Conservation (phyloP, 352 stramenopile genomes). For the Globisporangium apiculatum region DNA sequence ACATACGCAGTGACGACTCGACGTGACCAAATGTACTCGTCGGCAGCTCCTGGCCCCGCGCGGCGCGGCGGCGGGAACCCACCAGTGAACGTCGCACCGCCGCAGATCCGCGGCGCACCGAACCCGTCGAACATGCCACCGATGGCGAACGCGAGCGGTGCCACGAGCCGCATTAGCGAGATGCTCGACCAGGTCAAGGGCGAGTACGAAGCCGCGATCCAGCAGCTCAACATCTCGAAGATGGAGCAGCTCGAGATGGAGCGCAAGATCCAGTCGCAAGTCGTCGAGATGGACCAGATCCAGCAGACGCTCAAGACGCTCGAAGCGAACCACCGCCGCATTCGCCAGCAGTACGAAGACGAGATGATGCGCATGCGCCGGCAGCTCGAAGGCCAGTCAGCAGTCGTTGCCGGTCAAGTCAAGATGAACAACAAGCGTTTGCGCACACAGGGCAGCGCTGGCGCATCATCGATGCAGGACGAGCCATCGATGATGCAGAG, state of each 20-base stretch:
- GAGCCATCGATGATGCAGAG: conserved; percentile 45
- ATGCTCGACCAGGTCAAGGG: conserved; percentile 83
- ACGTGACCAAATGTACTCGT: conserved; percentile 51
- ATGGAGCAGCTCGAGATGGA: conserved; percentile 86
- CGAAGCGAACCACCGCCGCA: conserved; percentile 73
- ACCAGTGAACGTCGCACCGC: conserved; percentile 46
- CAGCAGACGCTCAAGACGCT: conserved; percentile 82
- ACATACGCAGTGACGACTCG: background rate
- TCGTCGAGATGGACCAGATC: conserved; percentile 86
- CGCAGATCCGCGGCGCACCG: conserved; percentile 52
- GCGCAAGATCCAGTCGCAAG: conserved; percentile 82
- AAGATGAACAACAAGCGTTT: conserved; percentile 57
- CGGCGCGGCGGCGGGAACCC: conserved; percentile 50
- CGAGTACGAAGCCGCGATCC: conserved; percentile 76
- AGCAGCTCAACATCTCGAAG: conserved; percentile 85
- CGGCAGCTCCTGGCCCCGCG: conserved; percentile 46
- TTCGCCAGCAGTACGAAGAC: conserved; percentile 83
- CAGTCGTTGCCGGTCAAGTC: conserved; percentile 3
- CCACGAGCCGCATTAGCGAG: conserved; percentile 53
- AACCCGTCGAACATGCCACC: conserved; percentile 32
- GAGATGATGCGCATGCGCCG: conserved; percentile 79
- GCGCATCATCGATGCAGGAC: conserved; percentile 34
- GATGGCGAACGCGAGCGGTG: conserved; percentile 39
- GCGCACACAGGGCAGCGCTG: conserved; percentile 31
- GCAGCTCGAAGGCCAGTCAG: conserved; percentile 60